Evolutionary conservation across 495 filamentous ascomycete genomes (phyloP), one percentile per base, ranked within the genome.

Genomic region (Aspergillus diversus): DNA sequence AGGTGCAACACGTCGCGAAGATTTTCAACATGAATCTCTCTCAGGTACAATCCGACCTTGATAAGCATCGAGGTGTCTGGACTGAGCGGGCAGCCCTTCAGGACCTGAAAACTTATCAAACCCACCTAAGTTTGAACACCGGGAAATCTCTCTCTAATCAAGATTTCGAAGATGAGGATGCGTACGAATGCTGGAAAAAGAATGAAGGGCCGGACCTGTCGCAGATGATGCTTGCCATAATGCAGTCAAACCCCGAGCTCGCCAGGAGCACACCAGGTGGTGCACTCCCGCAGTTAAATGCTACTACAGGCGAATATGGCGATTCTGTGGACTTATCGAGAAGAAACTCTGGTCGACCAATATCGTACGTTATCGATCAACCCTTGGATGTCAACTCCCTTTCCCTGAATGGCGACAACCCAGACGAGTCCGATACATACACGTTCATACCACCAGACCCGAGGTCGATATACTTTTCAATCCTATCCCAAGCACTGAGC

Each of bases 91-190:
- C 92, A 34, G 93, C 93, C 7, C 76, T 99, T 55, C 87, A 89
- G 61, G 96, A 99, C 73, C 82, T 97, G 65, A 99, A 98, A 73
- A 80, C 89, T 21, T 99, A 98, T 70, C 95, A 96, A 72, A 87
- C 90, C 68, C 88, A 92, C 64, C 80, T 99, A 33, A 93, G 88
- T 68, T 79, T 91, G 21, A 88, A 94, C 66, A 91, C 90, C 63
- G 85, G 83, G 46, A 89, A 89, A 64, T 93, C 93, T 0, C 72
- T 98, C 53, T 84, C 87, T 54, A 87, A 84, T 66, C 88, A 92
- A 51, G 94, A 98, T 71, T 99, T 99, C 72, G 91, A 97, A 60
- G 74, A 89, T 17, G 93, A 97, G 42, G 95, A 97, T 55, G 92
- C 89, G 7, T 98, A 91, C 74, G 89, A 96, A 59, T 78, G 80